Conservation (phyloP, 2,329 filamentous ascomycete species). For the Pseudopyricularia javanii region DNA sequence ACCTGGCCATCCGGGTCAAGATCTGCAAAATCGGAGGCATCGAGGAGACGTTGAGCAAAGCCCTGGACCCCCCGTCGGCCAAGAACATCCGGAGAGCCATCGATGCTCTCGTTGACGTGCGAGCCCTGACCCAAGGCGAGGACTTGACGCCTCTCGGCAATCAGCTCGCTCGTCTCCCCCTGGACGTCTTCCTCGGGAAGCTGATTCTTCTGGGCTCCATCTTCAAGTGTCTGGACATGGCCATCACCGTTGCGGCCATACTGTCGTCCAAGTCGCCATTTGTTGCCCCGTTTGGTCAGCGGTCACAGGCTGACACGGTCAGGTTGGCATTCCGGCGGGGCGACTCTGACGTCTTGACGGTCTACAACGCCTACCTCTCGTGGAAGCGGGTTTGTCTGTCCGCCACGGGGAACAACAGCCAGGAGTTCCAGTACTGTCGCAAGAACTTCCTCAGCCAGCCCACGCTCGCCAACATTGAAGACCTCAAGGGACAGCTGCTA, state of each 20-base stretch:
- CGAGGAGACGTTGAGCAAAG: conserved; percentile 76
- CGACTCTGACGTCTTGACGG: conserved; percentile 83
- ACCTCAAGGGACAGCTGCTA: conserved; percentile 84
- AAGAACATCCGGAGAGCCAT: conserved; percentile 91
- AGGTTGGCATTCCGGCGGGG: conserved; percentile 69
- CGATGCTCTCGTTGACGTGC: conserved; percentile 85
- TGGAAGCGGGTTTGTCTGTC: conserved; percentile 77
- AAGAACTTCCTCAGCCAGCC: conserved; percentile 91
- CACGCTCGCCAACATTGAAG: conserved; percentile 83
- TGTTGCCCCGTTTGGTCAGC: conserved; percentile 71
- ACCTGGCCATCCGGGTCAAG: conserved; percentile 90
- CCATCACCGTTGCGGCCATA: conserved; percentile 83
- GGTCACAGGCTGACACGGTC: conserved; percentile 69
- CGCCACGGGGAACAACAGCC: conserved; percentile 34
- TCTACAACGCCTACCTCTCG: conserved; percentile 83
- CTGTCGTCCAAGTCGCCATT: conserved; percentile 93
- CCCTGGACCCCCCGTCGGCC: conserved; percentile 76
- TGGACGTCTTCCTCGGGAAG: conserved; percentile 93
- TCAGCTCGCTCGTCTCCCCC: conserved; percentile 75
- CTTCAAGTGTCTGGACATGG: conserved; percentile 85
- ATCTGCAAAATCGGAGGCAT: conserved; percentile 94
- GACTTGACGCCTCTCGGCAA: conserved; percentile 77
- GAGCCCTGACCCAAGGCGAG: conserved; percentile 70
- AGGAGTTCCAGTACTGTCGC: conserved; percentile 81
- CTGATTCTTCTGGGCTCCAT: conserved; percentile 76